Evolutionary conservation across 441 rosid genomes (phyloP), one percentile per base, ranked within the genome.

Genomic region (Croton laevigatus): DNA sequence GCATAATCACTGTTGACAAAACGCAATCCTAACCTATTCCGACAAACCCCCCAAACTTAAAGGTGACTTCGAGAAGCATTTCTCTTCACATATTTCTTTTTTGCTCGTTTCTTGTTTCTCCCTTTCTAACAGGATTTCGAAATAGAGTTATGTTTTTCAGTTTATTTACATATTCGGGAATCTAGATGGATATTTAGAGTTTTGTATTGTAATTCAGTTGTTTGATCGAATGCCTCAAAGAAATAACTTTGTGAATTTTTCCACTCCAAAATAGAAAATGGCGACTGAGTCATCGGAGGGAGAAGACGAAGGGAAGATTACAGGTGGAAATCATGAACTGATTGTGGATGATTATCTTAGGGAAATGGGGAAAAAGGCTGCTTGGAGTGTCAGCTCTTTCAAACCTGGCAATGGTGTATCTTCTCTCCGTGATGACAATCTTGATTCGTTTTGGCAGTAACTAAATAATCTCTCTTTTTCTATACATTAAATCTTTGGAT

Each of bases 331-430:
- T 62, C 87, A 83, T 54, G 81, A 81, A 51, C 80, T 93, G 55
- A 71, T 61, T 0, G 82, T 91, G 1, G 95, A 93, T 32, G 98
- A 91, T 3, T 96, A 87, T 78, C 89, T 91, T 16, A 79, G 97
- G 81, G 99, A 95, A 76, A 85, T 91, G 92, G 91, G 97, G 0
- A 93, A 88, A 66, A 95, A 93, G 55, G 99, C 97, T 40, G 94
- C 94, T 68, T 95, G 99, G 98, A 93, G 94, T 61, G 97, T 93
- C 23, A 95, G 97, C 86, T 95, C 97, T 65, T 93, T 97, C 79
- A 93, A 95, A 81, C 89, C 94, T 6, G 95, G 97, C 52, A 93
- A 95, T 76, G 91, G 94, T 51, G 94, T 93, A 83, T 80, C 86
- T 72, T 81, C 86, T 78, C 94, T 95, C 70, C 89, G 93, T 37